Percentiles rank a stretch among this genome's conserved stretches.
These are phyloP conservation scores for Erythrophleum fordii DNA, from an alignment of 306 rosid species.

Conservation along the genomic window DNA sequence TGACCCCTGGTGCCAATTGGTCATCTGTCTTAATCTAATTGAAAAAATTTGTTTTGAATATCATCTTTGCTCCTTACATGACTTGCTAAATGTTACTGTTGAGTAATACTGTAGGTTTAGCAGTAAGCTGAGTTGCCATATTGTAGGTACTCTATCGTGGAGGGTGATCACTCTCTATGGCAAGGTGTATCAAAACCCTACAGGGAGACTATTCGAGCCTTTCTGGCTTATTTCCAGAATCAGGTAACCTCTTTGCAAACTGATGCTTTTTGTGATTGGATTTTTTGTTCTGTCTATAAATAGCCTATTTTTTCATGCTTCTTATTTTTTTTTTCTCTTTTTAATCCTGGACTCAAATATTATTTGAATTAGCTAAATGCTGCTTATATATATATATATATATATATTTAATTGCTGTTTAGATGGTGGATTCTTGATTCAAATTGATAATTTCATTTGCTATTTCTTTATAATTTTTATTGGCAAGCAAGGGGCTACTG, in stretches of 20 bases:
- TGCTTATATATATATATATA: neutral
- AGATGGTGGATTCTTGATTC: neutral
- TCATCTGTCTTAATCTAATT: neutral
- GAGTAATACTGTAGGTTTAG: constrained; percentile 22
- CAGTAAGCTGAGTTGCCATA: constrained; percentile 32
- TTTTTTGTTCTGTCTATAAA: constrained; percentile 18
- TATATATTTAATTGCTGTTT: neutral
- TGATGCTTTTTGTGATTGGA: constrained; percentile 18
- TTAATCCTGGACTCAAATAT: neutral
- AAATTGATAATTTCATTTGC: neutral
- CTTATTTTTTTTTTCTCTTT: neutral
- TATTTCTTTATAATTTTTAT: neutral
- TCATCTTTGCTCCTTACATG: neutral
- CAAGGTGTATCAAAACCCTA: constrained; percentile 85
- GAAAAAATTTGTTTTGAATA: neutral
- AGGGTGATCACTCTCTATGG: constrained; percentile 88
- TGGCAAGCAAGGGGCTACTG: neutral
- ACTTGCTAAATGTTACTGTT: constrained; percentile 39
- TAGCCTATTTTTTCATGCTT: neutral
- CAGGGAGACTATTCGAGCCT: constrained; percentile 94
- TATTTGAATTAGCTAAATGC: neutral
- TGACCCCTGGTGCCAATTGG: neutral
- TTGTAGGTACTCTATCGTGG: constrained; percentile 86
- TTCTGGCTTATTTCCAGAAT: constrained; percentile 87
- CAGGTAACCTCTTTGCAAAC: constrained; percentile 58